Base-by-base conservation (phyloP, 1,284 basidiomycete species). In the Amylostereum areolatum region DNA sequence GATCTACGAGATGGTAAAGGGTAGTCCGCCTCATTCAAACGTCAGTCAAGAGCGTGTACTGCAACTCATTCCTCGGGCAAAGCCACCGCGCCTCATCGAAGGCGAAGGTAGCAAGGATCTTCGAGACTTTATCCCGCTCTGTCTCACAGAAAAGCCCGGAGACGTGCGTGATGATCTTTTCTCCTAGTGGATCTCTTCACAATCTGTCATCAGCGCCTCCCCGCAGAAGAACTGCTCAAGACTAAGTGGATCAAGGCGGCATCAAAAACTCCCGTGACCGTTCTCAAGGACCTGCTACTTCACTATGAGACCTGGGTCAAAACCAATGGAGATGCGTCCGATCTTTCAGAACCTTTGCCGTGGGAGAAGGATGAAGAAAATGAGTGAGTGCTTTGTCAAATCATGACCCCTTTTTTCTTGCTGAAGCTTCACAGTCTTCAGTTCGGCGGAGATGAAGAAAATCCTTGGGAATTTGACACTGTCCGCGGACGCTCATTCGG, bases 1-100 rank as follows among this genome's bases (percentile, higher is more conserved):
- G 65, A 80, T 95, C 12, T 97, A 91, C 61, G 95, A 98, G 67
- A 94, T 97, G 85, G 82, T 86, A 47, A 96, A 90, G 61, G 95
- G 95, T n/a, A 85, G 83, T 55, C 94, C 93, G 10, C 95, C 95
- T 3, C 82, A 95, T 62, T 81, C 89, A 10, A 87, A 95, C 60
- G 75, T 89, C 53, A 65, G 82, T 59, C 86, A 91, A 57, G 83
- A 92, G 73, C 83, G 92, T 61, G 92, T 92, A 37, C 85, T 98
- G 65, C 87, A 94, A 61, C 76, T 97, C 54, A 97, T 99, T 51
- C 89, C 95, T 8, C 85, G 86, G 58, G 81, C 84, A 39, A 89
- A 91, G 58, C 90, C 93, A 4, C 93, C 97, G 0, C 78, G 84
- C 25, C 68, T 99, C 28, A 70, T 71, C 1, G 92, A 95, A 50